Conservation (phyloP, 2,329 filamentous ascomycete species). For the Dothideomycetidae sp. region DNA sequence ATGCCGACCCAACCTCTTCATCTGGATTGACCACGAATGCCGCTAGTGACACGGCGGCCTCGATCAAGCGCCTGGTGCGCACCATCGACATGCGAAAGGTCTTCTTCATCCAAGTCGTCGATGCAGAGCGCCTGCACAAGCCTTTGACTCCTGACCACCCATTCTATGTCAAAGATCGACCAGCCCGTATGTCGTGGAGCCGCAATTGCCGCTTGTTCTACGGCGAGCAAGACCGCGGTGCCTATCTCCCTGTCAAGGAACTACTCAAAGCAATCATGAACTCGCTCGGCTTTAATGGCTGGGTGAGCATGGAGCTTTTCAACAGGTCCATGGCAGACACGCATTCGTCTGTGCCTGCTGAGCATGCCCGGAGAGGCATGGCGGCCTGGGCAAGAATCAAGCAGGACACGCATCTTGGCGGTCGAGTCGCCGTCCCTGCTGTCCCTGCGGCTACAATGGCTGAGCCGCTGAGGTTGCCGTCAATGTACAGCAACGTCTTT, state of each 20-base stretch:
- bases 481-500: too few relatives aligned
- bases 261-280: conserved; percentile 49
- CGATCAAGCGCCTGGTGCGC: conserved; percentile 40
- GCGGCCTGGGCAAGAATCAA: conserved; percentile 38
- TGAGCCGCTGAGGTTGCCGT: too few relatives aligned
- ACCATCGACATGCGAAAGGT: conserved; percentile 49
- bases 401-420: conserved; percentile 17
- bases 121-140: conserved; percentile 47
- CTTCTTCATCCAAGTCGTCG: conserved; percentile 64
- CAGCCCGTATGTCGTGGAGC: conserved; percentile 59
- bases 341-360: conserved; percentile 38
- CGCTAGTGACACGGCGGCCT: conserved; percentile 40
- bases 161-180: conserved; percentile 42
- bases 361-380: conserved; percentile 39
- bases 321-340: conserved; percentile 43
- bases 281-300: conserved; percentile 51
- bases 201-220: conserved; percentile 56
- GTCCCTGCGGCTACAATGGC: too few relatives aligned
- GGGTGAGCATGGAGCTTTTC: conserved; percentile 60
- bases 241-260: conserved; percentile 51
- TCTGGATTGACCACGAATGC: conserved; percentile 11
- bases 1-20: conserved; percentile 11
- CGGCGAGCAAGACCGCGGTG: conserved; percentile 44
- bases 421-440: too few relatives aligned
- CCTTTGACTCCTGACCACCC: conserved; percentile 43